Evolutionary conservation across 345 rosid genomes (phyloP).

Genomic region (Isatis tinctoria): DNA sequence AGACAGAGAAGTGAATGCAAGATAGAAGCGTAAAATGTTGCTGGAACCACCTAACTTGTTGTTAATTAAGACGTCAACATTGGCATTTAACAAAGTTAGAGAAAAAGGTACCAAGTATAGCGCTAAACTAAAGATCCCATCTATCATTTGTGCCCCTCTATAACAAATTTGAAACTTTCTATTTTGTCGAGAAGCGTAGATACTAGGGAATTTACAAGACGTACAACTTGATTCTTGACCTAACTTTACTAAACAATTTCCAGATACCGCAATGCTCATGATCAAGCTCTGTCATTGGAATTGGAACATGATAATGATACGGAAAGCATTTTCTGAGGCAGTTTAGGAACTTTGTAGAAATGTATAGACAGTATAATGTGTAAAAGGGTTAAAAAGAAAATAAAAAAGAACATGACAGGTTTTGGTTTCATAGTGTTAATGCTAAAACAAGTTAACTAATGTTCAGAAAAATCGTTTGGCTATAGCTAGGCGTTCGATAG

Average conservation of each 20-base stretch:
- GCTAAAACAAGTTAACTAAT: too few relatives aligned
- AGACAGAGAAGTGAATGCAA: background rate
- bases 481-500: too few relatives aligned
- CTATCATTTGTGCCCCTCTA: background rate
- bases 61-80: background rate
- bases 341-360: too few relatives aligned
- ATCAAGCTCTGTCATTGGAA: background rate
- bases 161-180: background rate
- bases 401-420: too few relatives aligned
- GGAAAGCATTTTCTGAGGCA: background rate
- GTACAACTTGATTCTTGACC: background rate
- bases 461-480: too few relatives aligned
- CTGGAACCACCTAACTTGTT: background rate
- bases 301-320: background rate
- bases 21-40: background rate
- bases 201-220: background rate
- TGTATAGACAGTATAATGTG: too few relatives aligned
- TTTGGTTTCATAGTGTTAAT: too few relatives aligned
- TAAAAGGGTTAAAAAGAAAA: too few relatives aligned
- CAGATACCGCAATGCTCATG: background rate
- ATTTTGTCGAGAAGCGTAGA: background rate
- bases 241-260: background rate
- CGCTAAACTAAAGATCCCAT: too few relatives aligned
- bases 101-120: background rate
- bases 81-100: background rate